Base-by-base conservation (phyloP, 768 basidiomycete species). In the Amanita polypyramis region DNA sequence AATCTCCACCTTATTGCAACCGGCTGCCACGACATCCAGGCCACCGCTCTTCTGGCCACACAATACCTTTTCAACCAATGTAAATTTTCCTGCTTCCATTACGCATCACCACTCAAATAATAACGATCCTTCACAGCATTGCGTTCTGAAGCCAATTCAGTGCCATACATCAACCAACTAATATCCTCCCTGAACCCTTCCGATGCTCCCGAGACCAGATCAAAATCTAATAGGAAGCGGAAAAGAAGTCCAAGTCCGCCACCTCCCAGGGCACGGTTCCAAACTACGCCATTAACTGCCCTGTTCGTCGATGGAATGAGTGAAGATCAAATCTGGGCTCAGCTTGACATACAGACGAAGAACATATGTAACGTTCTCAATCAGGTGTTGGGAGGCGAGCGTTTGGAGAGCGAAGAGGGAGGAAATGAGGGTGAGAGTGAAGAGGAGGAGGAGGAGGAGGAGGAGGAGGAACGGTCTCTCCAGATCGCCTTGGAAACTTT, bases 271-370 rank as follows among this genome's bases (percentile, higher is more conserved):
- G 40, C 59, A 3, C 46, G 62, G 9, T 68, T 81, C 43, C 59
- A 69, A 43, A 66, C 66, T 20, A 96, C 95, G 0, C 93, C 93
- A 5, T 63, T 97, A 2, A 69, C 78, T 5, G 76, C 76, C 30
- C 74, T 99, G 15, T 86, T 80, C 51, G 69, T 82, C 10, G 79
- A 90, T 17, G 82, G 75, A 14, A 82, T 96, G 78, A 84, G 81
- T 55, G 74, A 78, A 19, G 87, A 89, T 49, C 93, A 95, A 62
- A 70, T 97, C 21, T 99, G 95, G 95, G 83, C 82, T 34, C 95
- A 99, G 66, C 63, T 98, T 47, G 95, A 98, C 59, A 69, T 99
- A 46, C 71, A 89, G 37, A 70, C 82, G 12, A 75, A 79, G 52
- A 75, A 73, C 38, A 67, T 97, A 19, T 85, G 83, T 52, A 74